Evolutionary conservation across 352 stramenopile species (phyloP), one percentile per base, ranked within the genome.

Genomic region (Pythium sp.): DNA sequence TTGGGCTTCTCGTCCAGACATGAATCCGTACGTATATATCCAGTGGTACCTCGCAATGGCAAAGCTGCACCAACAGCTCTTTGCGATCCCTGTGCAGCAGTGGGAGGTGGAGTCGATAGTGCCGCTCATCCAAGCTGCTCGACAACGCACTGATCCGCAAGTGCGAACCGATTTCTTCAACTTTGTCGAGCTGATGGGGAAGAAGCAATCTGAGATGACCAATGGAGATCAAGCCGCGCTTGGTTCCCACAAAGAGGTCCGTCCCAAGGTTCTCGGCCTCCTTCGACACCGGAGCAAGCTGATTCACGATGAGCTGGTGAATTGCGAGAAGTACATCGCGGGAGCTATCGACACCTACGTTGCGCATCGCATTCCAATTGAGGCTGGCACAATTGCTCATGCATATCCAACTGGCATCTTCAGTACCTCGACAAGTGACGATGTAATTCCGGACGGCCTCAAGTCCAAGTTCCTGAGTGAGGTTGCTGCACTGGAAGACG

Each of bases 341-440:
- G 15, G 24, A 22, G 43, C 43, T 15, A 51, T 51, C 20, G 43
- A 51, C 43, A 9, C 15, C 43, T 51, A 51, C 43, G 43, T 15
- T 22, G 43, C 14, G 34, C 34, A 41, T 11, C 34, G 34, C 34
- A 41, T 41, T 41, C 8, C 34, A 11, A 41, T 41, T 41, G 34
- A 0, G 34, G 14, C 34, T 22, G 43, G 15, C 43, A 15, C n/a
- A 20, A 6, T 46, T 11, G 38, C 11, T 22, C 5, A 51, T 20
- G 43, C n/a, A 6, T 51, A 12, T 9, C 43, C 43, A 51, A 51
- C 43, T 22, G 43, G 43, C 7, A 51, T 67, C 12, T 34, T 60
- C 32, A 51, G 30, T n/a, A n/a, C 41, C 7, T 85, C 69, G 65
- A 68, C 81, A 30, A 81, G 74, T 26, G 75, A 80, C 20, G 57